These are phyloP conservation scores for Fusarium dimerum DNA, from an alignment of 2,329 filamentous ascomycete genomes.

Conservation along the genomic window DNA sequence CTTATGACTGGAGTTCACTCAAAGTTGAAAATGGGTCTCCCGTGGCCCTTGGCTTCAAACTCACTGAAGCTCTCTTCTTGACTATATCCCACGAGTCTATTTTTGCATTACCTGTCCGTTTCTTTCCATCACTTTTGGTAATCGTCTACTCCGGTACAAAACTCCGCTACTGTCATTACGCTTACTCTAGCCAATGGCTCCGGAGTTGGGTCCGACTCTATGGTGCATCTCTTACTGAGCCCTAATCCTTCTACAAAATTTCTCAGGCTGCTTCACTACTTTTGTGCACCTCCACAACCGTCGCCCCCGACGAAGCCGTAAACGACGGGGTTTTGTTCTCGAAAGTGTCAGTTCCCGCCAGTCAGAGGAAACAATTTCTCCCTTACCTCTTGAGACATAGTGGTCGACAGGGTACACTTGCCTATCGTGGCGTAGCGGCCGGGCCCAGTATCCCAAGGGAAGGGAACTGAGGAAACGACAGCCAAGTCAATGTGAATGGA, in stretches of 20 bases:
- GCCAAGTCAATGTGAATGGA: constrained; percentile 21
- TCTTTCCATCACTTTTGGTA: too few species aligned
- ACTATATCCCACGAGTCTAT: too few species aligned
- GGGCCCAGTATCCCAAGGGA: constrained; percentile 23
- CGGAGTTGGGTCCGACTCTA: neutral
- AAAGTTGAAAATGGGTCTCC: constrained; percentile 16
- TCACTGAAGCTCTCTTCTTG: too few species aligned
- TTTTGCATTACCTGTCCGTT: too few species aligned
- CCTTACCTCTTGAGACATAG: constrained; percentile 4
- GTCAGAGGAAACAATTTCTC: too few species aligned
- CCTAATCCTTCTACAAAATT: neutral
- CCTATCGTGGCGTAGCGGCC: constrained; percentile 27
- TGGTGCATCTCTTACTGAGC: neutral
- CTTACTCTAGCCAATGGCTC: neutral
- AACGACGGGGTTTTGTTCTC: neutral
- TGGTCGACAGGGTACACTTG: constrained; percentile 24
- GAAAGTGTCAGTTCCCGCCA: neutral
- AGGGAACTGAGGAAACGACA: constrained; percentile 23
- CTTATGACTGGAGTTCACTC: constrained; percentile 14
- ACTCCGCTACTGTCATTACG: neutral
- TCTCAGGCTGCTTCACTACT: neutral
- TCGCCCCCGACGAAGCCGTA: neutral
- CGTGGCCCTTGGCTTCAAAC: constrained; percentile 1
- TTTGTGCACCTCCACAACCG: neutral
- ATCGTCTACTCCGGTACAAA: too few species aligned